These are phyloP conservation scores for Chlorella vulgaris DNA, from an alignment of 139 green algal species.

Conservation along the genomic window DNA sequence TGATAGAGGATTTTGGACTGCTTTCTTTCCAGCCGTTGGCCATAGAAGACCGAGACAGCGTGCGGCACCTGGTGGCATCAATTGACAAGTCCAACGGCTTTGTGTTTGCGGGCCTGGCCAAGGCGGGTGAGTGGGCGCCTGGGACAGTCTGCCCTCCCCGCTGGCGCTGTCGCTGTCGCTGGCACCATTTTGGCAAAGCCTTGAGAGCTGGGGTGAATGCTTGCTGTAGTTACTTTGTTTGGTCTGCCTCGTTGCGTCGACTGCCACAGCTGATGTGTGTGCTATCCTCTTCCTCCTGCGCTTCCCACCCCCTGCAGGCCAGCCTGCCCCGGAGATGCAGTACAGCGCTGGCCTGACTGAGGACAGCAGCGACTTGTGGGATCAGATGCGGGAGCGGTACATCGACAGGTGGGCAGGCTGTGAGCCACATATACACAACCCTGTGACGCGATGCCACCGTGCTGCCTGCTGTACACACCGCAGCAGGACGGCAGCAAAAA, in stretches of 20 bases:
- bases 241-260: not conserved
- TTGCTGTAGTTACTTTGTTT: no score
- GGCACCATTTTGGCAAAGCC: no score
- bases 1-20: conserved; percentile 90
- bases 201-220: no score
- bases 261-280: not conserved
- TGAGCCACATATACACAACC: not conserved
- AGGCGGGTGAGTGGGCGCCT: not conserved
- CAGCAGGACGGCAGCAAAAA: not conserved
- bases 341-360: conserved; percentile 34
- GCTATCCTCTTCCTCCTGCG: not conserved
- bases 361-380: conserved; percentile 41
- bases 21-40: conserved; percentile 86
- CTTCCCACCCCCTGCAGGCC: not conserved
- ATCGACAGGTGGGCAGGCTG: not conserved
- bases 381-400: conserved; percentile 41
- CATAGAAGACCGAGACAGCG: conserved; percentile 76
- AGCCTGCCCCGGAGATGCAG: conserved; percentile 34
- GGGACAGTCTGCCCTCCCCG: no score
- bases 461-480: not conserved
- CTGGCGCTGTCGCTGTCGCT: not conserved
- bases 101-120: conserved; percentile 53
- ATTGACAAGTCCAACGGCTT: conserved; percentile 85
- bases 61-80: conserved; percentile 59
- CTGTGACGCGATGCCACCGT: not conserved